Base-by-base conservation (phyloP, 768 basidiomycete genomes). In the Tulasnella sp. region DNA sequence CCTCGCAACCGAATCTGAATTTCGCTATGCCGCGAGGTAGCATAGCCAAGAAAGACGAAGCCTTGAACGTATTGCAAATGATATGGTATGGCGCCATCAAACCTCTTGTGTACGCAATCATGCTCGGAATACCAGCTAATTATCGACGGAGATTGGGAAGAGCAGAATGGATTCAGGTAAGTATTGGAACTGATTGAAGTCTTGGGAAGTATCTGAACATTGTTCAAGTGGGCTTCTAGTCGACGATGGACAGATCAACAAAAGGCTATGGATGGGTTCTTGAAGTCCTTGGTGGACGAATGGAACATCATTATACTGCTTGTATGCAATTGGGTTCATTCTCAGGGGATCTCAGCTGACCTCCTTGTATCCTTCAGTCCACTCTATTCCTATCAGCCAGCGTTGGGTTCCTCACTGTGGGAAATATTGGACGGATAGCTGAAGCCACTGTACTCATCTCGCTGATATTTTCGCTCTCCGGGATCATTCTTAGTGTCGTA, bases 251-350 rank as follows among this genome's bases (percentile, higher is more conserved):
- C 32, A 19, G 51, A 53, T 20, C 51, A 53, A 19, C 51, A 45
- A 20, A 20, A 53, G 28, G 43, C 40, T 22, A 44, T 53, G 40
- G 51, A 45, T 45, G 51, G 42, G 8, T 53, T 53, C 16, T 32
- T 53, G 5, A 53, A 44, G 32, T n/a, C 25, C 27, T 8, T 53
- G 51, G 27, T 53, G 22, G n/a, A 41, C 16, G 51, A 53, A 35
- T 53, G 51, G 51, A 53, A 53, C 42, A 27, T 53, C 42, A 53
- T 53, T 29, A 53, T 44, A 22, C 24, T 53, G 28, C 28, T 45
- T 19, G 51, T 53, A n/a, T 22, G 51, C 37, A 13, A n/a, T n/a
- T n/a, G n/a, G n/a, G n/a, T n/a, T 3, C 4, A 33, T 33, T 19
- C 45, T 32, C 2, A 10, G 2, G 10, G 15, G 3, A 4, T 28